Percentiles rank a stretch among this genome's conserved stretches.
Conservation (phyloP, 352 stramenopile genomes). For the Phytopythium chamaehyphon region DNA sequence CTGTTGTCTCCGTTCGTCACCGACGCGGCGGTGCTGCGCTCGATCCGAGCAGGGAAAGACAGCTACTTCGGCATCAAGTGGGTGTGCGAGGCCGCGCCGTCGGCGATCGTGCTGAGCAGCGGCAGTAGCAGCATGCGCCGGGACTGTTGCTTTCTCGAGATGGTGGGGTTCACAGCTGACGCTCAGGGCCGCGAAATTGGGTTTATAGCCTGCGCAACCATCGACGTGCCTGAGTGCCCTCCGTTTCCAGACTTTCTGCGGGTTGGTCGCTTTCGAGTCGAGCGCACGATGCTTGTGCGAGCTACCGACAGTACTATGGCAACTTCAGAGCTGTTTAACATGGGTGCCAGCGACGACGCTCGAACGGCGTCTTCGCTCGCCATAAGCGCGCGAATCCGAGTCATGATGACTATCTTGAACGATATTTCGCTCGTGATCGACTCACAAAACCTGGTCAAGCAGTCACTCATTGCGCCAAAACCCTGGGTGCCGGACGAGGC, state of each 20-base stretch:
- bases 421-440: conserved; percentile 57
- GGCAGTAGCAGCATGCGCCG: conserved; percentile 15
- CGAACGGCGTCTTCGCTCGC: conserved; percentile 22
- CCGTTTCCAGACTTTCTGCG: conserved; percentile 23
- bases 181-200: conserved; percentile 29
- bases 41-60: conserved; percentile 21
- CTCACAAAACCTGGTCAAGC: conserved; percentile 41
- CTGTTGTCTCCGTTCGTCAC: conserved; percentile 38
- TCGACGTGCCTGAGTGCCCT: conserved; percentile 43
- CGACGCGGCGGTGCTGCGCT: conserved; percentile 35
- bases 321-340: conserved; percentile 45
- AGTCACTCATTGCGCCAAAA: conserved; percentile 19
- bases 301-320: conserved; percentile 22
- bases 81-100: conserved; percentile 26
- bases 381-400: conserved; percentile 33
- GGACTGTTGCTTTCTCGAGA: conserved; percentile 46
- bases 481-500: conserved; percentile 37
- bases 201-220: conserved; percentile 32
- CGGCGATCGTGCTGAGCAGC: conserved; percentile 6
- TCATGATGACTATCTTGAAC: conserved; percentile 43
- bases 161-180: conserved; percentile 44
- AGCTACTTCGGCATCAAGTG: conserved; percentile 53
- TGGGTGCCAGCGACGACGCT: conserved; percentile 27
- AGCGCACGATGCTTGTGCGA: conserved; percentile 39
- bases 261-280: conserved; percentile 34